Evolutionary conservation across 2,329 filamentous ascomycete species (phyloP), one percentile per base, ranked within the genome.

Genomic region (Colletotrichum endophyticum): DNA sequence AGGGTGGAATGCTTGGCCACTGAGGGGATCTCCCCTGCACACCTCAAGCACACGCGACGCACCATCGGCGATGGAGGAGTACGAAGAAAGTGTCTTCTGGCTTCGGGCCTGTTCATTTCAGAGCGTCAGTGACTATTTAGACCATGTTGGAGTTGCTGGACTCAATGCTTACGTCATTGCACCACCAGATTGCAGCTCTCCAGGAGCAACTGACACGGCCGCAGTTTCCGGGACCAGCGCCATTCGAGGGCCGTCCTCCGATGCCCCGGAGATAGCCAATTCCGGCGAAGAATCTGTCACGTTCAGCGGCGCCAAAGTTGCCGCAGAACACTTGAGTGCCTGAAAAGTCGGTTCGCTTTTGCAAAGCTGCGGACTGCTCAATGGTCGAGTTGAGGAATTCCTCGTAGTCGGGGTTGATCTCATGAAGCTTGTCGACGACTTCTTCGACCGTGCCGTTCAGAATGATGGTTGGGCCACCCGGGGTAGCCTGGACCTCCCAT

Each of bases 91-190:
- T 0, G 39, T 44, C 39, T 44, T 44, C 19, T n/a, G 39, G 39
- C 39, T n/a, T 44, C 19, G 8, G 0, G 39, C 39, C 39, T 44
- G 0, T 44, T n/a, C 1, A n/a, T 6, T 6, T n/a, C 19, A 44
- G 2, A 11, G 19, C 2, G 39, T 44, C 16, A 44, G 39, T 11
- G 11, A 44, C 0, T 4, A 44, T n/a, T 44, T 2, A 0, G 8
- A 0, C 8, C 19, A 44, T 44, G 16, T 11, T n/a, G 39, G 0
- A 44, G 0, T 44, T 44, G 39, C 2, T n/a, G 39, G 16, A 44
- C 8, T 44, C 0, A 9, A 0, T 0, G n/a, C 53, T 57, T 57
- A 57, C 53, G 4, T 57, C 53, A 0, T 57, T 57, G 0, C 53
- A 57, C 53, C 53, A 57, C 53, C 53, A 57, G 53, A 57, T 27